Evolutionary conservation across 495 filamentous ascomycete genomes (phyloP), one percentile per base, ranked within the genome.

Genomic region (Hypoxylon rickii): DNA sequence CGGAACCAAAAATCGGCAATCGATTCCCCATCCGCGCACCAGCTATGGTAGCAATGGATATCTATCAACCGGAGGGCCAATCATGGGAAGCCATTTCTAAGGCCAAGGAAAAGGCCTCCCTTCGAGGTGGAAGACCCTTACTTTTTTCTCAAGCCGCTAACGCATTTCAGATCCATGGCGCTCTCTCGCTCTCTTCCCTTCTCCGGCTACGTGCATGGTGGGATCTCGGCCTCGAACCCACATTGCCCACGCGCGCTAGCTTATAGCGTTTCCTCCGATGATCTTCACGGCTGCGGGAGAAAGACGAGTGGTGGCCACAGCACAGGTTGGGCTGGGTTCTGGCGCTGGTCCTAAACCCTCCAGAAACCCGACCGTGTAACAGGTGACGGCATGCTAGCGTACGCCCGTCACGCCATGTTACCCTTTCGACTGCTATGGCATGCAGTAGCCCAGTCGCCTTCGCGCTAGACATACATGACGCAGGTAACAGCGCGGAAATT

Each of bases 181-280:
- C 26, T 8, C 34, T 34, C 43, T 40, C 46, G 16, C 34, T 36
- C 33, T 29, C 41, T 42, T 58, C 50, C 47, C 52, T 37, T 52
- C 51, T 55, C 47, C 38, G 47, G 58, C 38, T 62, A 56, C 51
- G 11, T 52, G 43, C 47, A 56, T 56, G 32, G 38, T 29, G 36
- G 46, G 51, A 62, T 56, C 52, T 62, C 58, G 52, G 58, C 51
- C 42, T 44, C 22, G 16, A 19, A 36, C 41, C 39, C 47, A 51
- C 33, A 20, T 10, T 15, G 10, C 15, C 11, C 34, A 40, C 34
- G 8, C 41, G 21, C 39, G 40, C 45, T 15, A 11, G 32, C 42
- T 44, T 29, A 16, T 33, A 44, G 29, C 26, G 16, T 56, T 49
- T 52, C 32, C 43, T 26, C 43, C 47, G 58, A 62, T 40, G 37